Base-by-base conservation (phyloP, 2,329 filamentous ascomycete species). In the Aspergillus latus region DNA sequence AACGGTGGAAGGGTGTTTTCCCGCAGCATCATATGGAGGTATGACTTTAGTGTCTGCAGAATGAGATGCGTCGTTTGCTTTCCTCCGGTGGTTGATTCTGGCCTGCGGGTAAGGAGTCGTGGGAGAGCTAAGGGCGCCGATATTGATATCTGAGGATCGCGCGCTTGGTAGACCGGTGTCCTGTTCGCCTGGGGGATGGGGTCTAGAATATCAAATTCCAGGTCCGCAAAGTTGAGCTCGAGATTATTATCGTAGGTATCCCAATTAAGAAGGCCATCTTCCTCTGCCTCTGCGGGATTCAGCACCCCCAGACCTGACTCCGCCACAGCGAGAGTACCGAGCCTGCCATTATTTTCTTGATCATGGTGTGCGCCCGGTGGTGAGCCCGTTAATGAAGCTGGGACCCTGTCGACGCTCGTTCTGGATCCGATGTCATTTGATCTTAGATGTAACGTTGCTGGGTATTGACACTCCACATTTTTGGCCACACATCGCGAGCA, bases 1-100 rank as follows among this genome's bases (percentile, higher is more conserved):
- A 78, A 79, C 0, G 76, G 76, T 39, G 76, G 76, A 36, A 77
- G 69, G 2, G 63, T 65, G n/a, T 71, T 65, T 21, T 74, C 63
- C 9, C 63, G 68, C 30, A 72, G 58, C 67, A 78, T 73, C 71
- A 75, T 75, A 9, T 36, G 4, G 49, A 74, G 72, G 59, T 76
- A 79, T 0, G 76, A 78, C 58, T 73, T 77, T 16, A 79, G 60
- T 4, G 66, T 78, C 49, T 74, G 70, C 5, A 71, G 54, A 1
- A 78, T 75, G 2, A 78, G 68, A 26, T 65, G 69, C n/a, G 68
- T 62, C 8, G 64, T 72, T 59, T 70, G 67, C 55, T 74, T 66
- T 11, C 66, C 44, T n/a, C 68, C 69, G 2, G 60, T 47, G 11
- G 59, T 64, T 7, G 60, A 34, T 32, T 28, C 29, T 10, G 49